A percentile compares a stretch with the other conserved stretches of the same genome.
Evolutionary conservation across 2,329 filamentous ascomycete genomes (phyloP).

Genomic region (Nemania sp.): DNA sequence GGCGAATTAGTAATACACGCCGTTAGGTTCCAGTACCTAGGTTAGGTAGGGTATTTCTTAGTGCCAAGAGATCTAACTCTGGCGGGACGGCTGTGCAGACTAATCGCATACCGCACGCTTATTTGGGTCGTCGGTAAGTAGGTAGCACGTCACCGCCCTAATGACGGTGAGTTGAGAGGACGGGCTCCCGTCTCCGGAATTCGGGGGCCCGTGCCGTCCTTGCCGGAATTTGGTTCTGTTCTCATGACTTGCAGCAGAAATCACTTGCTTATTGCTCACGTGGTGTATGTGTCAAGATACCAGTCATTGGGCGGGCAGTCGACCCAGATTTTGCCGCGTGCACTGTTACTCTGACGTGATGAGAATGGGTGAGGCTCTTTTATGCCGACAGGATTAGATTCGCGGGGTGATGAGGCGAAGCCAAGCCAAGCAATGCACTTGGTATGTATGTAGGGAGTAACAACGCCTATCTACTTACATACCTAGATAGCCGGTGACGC

Average conservation of each 20-base stretch:
- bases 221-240: slow-evolving; percentile 27
- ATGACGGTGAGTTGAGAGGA: not conserved
- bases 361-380: slow-evolving; percentile 3
- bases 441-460: not conserved
- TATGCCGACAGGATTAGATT: not conserved
- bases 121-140: not conserved
- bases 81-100: slow-evolving; percentile 28
- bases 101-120: not conserved
- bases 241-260: slow-evolving; percentile 33
- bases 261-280: slow-evolving; percentile 21
- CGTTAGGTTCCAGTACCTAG: slow-evolving; percentile 2
- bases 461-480: no score
- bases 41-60: not conserved
- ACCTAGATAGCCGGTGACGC: no score
- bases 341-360: not conserved
- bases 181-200: slow-evolving; percentile 12
- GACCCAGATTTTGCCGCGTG: not conserved
- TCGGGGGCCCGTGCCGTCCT: slow-evolving; percentile 17
- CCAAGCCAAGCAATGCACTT: slow-evolving; percentile 7
- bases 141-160: slow-evolving; percentile 26
- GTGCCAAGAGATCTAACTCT: slow-evolving; percentile 32
- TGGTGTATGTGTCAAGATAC: not conserved
- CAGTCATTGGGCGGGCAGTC: not conserved
- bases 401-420: slow-evolving; percentile 2
- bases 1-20: slow-evolving; percentile 35